Percentiles rank a stretch among this genome's conserved stretches.
Evolutionary conservation across 2,329 filamentous ascomycete genomes (phyloP).

Genomic region (Sporothrix schenckii): DNA sequence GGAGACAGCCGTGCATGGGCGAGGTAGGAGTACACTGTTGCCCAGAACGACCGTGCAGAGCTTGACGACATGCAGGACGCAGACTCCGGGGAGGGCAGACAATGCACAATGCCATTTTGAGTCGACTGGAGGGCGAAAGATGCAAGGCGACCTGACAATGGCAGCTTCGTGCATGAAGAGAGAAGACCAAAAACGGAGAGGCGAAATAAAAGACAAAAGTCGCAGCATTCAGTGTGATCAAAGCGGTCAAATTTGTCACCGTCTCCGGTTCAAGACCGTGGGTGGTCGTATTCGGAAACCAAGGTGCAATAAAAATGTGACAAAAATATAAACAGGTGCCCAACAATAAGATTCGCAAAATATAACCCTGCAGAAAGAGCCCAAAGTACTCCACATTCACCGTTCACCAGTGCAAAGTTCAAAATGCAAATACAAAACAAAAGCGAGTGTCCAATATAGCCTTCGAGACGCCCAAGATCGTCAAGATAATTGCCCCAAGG

Average conservation of each 20-base stretch:
- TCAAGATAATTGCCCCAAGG: conserved; percentile 4
- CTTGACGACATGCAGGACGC: not conserved
- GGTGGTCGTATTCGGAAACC: not conserved
- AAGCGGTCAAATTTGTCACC: not conserved
- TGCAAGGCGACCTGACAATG: conserved; percentile 13
- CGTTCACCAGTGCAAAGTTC: not conserved
- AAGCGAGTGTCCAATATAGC: conserved; percentile 21
- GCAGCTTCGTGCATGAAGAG: not conserved
- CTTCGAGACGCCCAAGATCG: not conserved
- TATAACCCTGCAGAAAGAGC: not conserved
- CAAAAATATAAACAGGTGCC: not conserved
- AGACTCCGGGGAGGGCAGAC: conserved; percentile 4
- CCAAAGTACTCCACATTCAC: conserved; percentile 6
- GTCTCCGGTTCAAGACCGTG: not conserved
- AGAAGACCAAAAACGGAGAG: not conserved
- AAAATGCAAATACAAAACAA: not conserved
- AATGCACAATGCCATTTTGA: conserved; percentile 19
- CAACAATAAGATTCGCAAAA: not conserved
- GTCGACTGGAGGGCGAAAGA: not conserved
- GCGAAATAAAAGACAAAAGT: not conserved
- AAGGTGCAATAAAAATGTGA: conserved; percentile 3
- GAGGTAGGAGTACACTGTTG: not conserved
- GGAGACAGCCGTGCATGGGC: not conserved
- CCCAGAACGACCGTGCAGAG: conserved; percentile 12
- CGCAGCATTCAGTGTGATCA: not conserved